Conservation (phyloP, 1,284 basidiomycete genomes). For the Puccinia hordei region DNA sequence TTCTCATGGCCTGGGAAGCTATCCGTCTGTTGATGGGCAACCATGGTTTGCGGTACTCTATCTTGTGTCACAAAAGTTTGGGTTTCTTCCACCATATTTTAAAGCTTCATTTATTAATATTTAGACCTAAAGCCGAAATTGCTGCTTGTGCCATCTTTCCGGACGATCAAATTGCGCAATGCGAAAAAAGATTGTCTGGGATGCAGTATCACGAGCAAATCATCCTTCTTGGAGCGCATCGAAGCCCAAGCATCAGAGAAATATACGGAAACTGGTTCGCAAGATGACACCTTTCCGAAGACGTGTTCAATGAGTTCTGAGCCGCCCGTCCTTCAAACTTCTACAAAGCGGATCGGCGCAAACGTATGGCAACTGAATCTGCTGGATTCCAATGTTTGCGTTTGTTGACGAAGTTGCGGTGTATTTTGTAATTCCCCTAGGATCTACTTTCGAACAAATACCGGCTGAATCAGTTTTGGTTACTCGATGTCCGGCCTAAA, state of each 20-base stretch:
- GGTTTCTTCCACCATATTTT: not conserved
- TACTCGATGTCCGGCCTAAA: slow-evolving; percentile 76
- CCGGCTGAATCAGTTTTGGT: slow-evolving; percentile 59
- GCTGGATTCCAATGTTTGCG: slow-evolving; percentile 47
- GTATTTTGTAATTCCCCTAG: slow-evolving; percentile 56
- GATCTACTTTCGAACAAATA: slow-evolving; percentile 59
- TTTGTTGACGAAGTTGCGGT: not conserved
- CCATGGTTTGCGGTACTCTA: slow-evolving; percentile 65
- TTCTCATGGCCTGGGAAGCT: slow-evolving; percentile 84
- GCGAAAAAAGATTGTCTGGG: slow-evolving; percentile 32
- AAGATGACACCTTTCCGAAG: not conserved
- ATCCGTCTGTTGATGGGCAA: slow-evolving; percentile 77
- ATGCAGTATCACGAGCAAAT: slow-evolving; percentile 4
- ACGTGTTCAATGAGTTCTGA: slow-evolving; percentile 59
- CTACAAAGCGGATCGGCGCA: slow-evolving; percentile 62
- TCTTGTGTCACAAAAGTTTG: not conserved
- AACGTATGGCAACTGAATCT: slow-evolving; percentile 60
- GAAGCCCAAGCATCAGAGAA: not conserved
- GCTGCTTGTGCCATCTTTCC: slow-evolving; percentile 43
- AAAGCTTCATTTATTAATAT: slow-evolving; percentile 53
- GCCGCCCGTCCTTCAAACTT: slow-evolving; percentile 69
- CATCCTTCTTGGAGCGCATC: slow-evolving; percentile 1
- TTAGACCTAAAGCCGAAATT: slow-evolving; percentile 45
- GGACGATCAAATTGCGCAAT: slow-evolving; percentile 34
- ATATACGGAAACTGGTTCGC: not conserved